Evolutionary conservation across 1,284 basidiomycete species (phyloP), one percentile per base, ranked within the genome.

Genomic region (Fomitiporia mediterranea): DNA sequence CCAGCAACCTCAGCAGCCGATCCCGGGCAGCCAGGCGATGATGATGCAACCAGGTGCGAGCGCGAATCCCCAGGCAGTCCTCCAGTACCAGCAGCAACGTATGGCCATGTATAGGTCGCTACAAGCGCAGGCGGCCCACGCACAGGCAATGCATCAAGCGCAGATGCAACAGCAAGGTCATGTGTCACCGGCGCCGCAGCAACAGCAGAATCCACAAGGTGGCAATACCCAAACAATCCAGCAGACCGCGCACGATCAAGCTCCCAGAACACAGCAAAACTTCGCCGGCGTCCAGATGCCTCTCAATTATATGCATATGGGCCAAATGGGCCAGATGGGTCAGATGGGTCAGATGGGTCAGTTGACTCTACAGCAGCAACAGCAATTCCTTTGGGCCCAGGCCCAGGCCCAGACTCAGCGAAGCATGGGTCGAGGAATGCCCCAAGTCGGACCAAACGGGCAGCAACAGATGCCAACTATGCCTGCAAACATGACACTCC

Each of bases 241-340:
- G 13, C 68, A 69, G 55, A 56, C 64, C 25, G 63, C 64, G 42
- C 64, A 61, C 34, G 57, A 65, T 56, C 62, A 65, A 63, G 42
- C 62, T 61, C 52, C 59, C 58, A 48, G 38, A 13, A 37, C 57
- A 23, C 60, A 63, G 50, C 59, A n/a, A 25, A 15, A 23, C 13
- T 54, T 54, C 32, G 34, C 34, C 21, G 30, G 17, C 28, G 40
- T 43, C 15, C 40, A 44, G 21, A 32, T 53, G 42, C 30, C 52
- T 27, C 52, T 23, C 49, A 51, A 50, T 30, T 51, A 53, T 35
- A 53, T 57, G 51, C 46, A 39, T 23, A 53, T 48, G 43, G 35
- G 42, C 34, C 40, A n/a, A n/a, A n/a, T n/a, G n/a, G n/a, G n/a
- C n/a, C n/a, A n/a, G n/a, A n/a, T n/a, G n/a, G n/a, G n/a, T n/a